A percentile compares a stretch with the other conserved stretches of the same genome.
Conservation (phyloP, 1,284 basidiomycete species). For the Mycosarcoma mackinlayi region DNA sequence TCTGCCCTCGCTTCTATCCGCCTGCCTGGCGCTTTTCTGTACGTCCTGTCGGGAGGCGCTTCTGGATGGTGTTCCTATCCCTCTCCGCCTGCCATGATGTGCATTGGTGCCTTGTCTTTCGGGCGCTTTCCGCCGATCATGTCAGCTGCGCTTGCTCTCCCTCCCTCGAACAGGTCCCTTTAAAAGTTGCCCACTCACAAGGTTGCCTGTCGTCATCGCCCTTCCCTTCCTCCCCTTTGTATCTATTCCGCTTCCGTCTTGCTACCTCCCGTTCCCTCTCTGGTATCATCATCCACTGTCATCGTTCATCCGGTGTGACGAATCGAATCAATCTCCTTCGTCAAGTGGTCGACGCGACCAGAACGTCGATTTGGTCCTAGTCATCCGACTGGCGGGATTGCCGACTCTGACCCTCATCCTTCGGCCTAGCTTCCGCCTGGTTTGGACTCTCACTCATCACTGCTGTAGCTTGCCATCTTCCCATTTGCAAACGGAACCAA, state of each 20-base stretch:
- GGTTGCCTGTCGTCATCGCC: background rate
- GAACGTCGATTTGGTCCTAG: no score
- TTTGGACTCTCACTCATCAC: no score
- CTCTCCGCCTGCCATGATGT: background rate
- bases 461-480: background rate
- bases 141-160: background rate
- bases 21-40: no score
- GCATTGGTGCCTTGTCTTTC: no score
- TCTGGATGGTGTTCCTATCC: background rate
- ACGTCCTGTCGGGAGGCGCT: no score
- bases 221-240: constrained; percentile 1
- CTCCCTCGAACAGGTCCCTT: background rate
- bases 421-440: no score
- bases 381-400: background rate
- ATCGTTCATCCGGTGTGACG: no score
- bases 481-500: background rate
- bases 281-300: background rate
- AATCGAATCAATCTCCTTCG: no score
- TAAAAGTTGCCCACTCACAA: constrained; percentile 1
- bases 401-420: background rate
- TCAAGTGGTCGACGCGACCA: no score
- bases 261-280: background rate
- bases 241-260: background rate
- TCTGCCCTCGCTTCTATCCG: background rate
- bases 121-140: background rate